Evolutionary conservation across 176 grass and related monocot species (phyloP).

Genomic region (Puccinellia tenuiflora): DNA sequence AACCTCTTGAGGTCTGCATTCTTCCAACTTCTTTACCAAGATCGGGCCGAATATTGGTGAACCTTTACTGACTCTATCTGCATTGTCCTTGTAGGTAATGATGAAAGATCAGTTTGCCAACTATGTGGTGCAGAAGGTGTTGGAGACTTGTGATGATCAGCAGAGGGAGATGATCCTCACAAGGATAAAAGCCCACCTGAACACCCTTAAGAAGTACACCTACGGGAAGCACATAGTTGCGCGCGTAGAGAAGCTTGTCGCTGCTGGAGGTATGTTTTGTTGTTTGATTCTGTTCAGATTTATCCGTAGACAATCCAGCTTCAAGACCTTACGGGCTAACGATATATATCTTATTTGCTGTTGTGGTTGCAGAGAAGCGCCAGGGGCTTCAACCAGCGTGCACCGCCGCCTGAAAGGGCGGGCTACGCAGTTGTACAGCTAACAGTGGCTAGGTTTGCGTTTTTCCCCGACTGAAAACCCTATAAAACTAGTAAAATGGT

Average conservation of each 20-base stretch:
- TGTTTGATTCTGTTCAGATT: background rate
- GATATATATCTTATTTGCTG: background rate
- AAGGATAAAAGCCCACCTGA: slow-evolving; percentile 78
- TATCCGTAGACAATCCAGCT: too few relatives aligned
- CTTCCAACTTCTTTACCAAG: background rate
- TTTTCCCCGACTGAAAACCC: slow-evolving; percentile 43
- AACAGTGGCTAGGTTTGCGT: slow-evolving; percentile 66
- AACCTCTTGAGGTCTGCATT: slow-evolving; percentile 59
- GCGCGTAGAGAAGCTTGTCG: slow-evolving; percentile 80
- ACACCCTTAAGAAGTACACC: slow-evolving; percentile 84
- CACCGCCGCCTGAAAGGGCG: slow-evolving; percentile 32
- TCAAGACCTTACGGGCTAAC: background rate
- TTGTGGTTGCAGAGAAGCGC: slow-evolving; percentile 58
- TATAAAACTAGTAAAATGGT: slow-evolving; percentile 30
- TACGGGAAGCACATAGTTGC: slow-evolving; percentile 91
- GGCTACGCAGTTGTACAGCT: slow-evolving; percentile 65
- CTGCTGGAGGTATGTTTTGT: slow-evolving; percentile 57
- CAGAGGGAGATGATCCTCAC: slow-evolving; percentile 85
- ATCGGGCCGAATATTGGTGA: background rate
- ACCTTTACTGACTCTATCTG: background rate
- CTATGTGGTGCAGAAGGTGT: slow-evolving; percentile 91
- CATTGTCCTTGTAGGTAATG: slow-evolving; percentile 50
- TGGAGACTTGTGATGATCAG: slow-evolving; percentile 84
- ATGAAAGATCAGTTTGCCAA: slow-evolving; percentile 95
- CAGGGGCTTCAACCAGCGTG: slow-evolving; percentile 52